Base-by-base conservation (phyloP, 2,329 filamentous ascomycete genomes). In the Chalaropsis thielavioides region DNA sequence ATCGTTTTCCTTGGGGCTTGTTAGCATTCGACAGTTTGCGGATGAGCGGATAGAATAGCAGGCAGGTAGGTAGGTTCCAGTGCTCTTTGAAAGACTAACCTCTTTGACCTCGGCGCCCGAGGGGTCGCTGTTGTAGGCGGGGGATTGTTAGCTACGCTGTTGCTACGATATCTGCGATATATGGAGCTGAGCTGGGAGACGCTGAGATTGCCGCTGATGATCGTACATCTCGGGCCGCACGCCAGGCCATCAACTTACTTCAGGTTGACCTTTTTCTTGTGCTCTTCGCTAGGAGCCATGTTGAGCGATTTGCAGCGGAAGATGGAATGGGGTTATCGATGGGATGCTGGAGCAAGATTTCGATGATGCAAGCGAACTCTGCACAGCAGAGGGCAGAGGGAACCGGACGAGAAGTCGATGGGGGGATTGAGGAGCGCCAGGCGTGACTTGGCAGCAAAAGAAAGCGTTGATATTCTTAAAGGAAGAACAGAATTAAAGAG, bases 61-160 rank as follows among this genome's bases (percentile, higher is more conserved):
- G 44, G 17, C 15, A 17, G 22, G 44, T 3, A 5, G 38, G 31
- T 22, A 27, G 24, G 24, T 19, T 35, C 19, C 22, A 31, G 64
- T 65, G 61, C 58, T 46, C 58, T 46, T 64, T 43, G 38, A 43
- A 38, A 63, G 61, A 69, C 83, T 74, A 82, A 95, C 90, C 70
- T 89, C 83, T 80, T 89, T 94, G 78, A 85, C 83, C 75, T 95
- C 90, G 69, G 89, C 87, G 75, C 92, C 92, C 68, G 92, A 96
- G 74, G 89, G 81, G 78, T 96, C 91, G 79, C 91, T 96, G 71
- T 64, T 71, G 51, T 60, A 66, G 40, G 61, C 19, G 56, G 22
- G 22, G 64, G 38, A 40, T 51, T 61, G 75, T 81, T 71, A 81
- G 78, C 71, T 69, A 64, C 40, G 8, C 11, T 46, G 13, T 5